Percentiles rank a stretch among this genome's conserved stretches.
These are phyloP conservation scores for Beauveria sp. DNA, from an alignment of 2,329 filamentous ascomycete species.

Conservation along the genomic window DNA sequence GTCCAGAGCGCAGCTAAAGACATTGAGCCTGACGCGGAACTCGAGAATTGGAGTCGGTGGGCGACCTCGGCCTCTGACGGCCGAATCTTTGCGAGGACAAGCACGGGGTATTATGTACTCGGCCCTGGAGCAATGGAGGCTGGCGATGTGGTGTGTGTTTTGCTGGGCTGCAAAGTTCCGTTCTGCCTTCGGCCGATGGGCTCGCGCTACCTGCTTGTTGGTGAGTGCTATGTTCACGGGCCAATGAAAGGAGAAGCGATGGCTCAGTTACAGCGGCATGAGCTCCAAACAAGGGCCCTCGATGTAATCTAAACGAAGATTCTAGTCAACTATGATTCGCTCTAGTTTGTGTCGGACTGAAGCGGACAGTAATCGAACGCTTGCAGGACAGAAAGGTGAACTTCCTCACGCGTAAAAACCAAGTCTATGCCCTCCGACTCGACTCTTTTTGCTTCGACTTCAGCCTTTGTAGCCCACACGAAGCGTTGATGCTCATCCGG, in stretches of 20 bases:
- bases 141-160: not conserved
- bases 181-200: not conserved
- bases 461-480: not conserved
- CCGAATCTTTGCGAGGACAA: not conserved
- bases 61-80: not conserved
- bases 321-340: not conserved
- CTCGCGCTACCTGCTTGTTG: not conserved
- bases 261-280: not conserved
- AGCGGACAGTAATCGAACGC: not conserved
- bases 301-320: not conserved
- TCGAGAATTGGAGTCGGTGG: not conserved
- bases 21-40: too few relatives aligned
- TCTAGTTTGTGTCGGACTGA: not conserved
- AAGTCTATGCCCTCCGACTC: not conserved
- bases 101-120: not conserved
- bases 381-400: not conserved
- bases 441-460: not conserved
- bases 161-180: not conserved
- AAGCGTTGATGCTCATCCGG: not conserved
- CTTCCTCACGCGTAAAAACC: not conserved
- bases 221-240: not conserved
- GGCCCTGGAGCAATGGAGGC: not conserved
- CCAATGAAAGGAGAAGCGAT: not conserved
- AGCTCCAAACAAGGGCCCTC: not conserved
- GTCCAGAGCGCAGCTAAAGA: too few relatives aligned